Conservation (phyloP, 1,139 yeast genomes). For the Hyphopichia buzzinii region DNA sequence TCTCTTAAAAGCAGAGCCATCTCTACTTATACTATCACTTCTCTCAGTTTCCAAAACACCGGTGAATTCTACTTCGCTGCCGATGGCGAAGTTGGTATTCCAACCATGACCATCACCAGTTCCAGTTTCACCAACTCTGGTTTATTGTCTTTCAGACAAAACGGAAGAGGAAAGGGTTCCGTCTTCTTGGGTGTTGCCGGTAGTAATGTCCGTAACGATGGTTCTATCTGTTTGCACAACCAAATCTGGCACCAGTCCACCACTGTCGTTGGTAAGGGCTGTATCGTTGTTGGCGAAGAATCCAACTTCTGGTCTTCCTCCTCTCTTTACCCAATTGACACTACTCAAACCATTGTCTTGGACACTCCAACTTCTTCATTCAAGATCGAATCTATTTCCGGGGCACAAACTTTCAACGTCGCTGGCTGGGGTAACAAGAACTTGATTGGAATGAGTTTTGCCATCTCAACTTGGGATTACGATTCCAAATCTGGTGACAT, state of each 20-base stretch:
- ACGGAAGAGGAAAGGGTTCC: constrained; percentile 16
- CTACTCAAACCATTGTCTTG: constrained; percentile 11
- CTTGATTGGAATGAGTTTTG: constrained; percentile 11
- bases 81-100: constrained; percentile 17
- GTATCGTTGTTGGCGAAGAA: constrained; percentile 15
- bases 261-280: constrained; percentile 14
- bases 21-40: constrained; percentile 19
- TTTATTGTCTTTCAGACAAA: constrained; percentile 14
- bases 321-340: constrained; percentile 7
- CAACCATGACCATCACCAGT: constrained; percentile 13
- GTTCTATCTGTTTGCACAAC: constrained; percentile 15
- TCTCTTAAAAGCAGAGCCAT: constrained; percentile 15
- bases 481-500: constrained; percentile 13
- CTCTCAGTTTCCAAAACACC: constrained; percentile 21
- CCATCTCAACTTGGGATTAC: constrained; percentile 9
- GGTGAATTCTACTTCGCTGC: constrained; percentile 30
- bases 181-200: constrained; percentile 18
- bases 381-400: constrained; percentile 13
- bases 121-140: constrained; percentile 14
- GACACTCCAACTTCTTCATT: constrained; percentile 7
- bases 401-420: constrained; percentile 20
- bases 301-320: constrained; percentile 11
- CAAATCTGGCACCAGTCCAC: constrained; percentile 12
- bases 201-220: constrained; percentile 10
- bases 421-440: constrained; percentile 21